Base-by-base conservation (phyloP, 371 early-diverging fungal genomes). In the Mucor indicus region DNA sequence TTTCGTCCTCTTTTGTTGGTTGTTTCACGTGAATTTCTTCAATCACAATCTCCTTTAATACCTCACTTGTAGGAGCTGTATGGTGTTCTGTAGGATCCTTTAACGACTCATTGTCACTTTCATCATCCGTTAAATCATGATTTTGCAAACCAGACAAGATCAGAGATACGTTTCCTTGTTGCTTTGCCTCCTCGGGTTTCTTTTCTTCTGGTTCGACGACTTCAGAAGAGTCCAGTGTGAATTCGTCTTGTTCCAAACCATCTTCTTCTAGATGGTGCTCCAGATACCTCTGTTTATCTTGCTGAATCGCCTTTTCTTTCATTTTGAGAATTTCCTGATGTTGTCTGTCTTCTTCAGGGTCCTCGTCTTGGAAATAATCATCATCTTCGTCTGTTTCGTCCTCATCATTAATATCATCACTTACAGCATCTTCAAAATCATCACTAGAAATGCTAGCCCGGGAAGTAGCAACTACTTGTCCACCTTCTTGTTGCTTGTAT, bases 81-180 rank as follows among this genome's bases (percentile, higher is more conserved):
- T 7, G 19, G 3, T 3, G 17, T 8, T 38, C 20, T 38, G 3
- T 6, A 4, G 15, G 7, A 53, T 53, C 53, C 27, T 44, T 27
- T 29, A 58, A 23, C 4, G 59, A 53, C 22, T 32, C 50, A 35
- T 42, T 35, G 10, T 53, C 44, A 22, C 44, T 36, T 4, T 47
- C 52, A 15, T 58, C 59, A 44, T 52, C 52, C 5, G 50, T 50
- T 19, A 44, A 39, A 4, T 44, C 50, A 47, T 53, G 38, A 15
- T 38, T 55, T 30, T 60, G 60, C n/a, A 60, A 39, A 32, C 55
- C 60, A 19, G 60, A 51, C 27, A 60, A 43, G 33, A 60, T 55
- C 22, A 60, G 33, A 1, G 60, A 54, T 29, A 8, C 44, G 38
- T 29, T 53, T 44, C 21, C 19, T 13, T 15, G 15, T 23, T 15